These are phyloP conservation scores for Epithele typhae DNA, from an alignment of 768 basidiomycete species.

Conservation along the genomic window DNA sequence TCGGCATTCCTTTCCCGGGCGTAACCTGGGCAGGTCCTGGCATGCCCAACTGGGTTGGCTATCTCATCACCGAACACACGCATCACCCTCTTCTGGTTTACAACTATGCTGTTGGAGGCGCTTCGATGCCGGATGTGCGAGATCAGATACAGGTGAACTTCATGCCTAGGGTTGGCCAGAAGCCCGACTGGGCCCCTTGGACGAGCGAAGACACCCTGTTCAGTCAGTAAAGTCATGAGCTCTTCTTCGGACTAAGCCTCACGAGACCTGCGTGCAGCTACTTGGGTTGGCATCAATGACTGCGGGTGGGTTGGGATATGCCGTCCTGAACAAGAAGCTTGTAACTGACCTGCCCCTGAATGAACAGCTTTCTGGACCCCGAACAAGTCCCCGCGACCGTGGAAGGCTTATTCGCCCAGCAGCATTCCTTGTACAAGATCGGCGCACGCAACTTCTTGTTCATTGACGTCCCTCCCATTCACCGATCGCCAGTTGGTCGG, in stretches of 20 bases:
- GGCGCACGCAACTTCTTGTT: conserved; percentile 53
- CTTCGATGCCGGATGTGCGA: conserved; percentile 37
- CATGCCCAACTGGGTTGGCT: conserved; percentile 60
- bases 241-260: not conserved
- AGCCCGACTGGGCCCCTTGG: conserved; percentile 25
- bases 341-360: not conserved
- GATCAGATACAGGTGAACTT: conserved; percentile 39
- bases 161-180: conserved; percentile 26
- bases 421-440: conserved; percentile 43
- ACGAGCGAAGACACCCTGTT: conserved; percentile 22
- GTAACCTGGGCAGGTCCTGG: conserved; percentile 41
- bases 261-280: conserved; percentile 34
- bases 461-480: conserved; percentile 54
- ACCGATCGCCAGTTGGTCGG: conserved; percentile 40
- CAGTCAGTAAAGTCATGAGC: conserved; percentile 18
- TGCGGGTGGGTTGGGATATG: conserved; percentile 47
- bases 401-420: conserved; percentile 36
- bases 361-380: not conserved
- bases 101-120: conserved; percentile 55
- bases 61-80: conserved; percentile 40
- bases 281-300: conserved; percentile 69
- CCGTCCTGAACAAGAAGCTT: too few relatives aligned
- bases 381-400: conserved; percentile 18
- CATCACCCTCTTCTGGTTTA: conserved; percentile 43
- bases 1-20: conserved; percentile 49